Evolutionary conservation across 306 rosid genomes (phyloP), one percentile per base, ranked within the genome.

Genomic region (Mimosa pudica): DNA sequence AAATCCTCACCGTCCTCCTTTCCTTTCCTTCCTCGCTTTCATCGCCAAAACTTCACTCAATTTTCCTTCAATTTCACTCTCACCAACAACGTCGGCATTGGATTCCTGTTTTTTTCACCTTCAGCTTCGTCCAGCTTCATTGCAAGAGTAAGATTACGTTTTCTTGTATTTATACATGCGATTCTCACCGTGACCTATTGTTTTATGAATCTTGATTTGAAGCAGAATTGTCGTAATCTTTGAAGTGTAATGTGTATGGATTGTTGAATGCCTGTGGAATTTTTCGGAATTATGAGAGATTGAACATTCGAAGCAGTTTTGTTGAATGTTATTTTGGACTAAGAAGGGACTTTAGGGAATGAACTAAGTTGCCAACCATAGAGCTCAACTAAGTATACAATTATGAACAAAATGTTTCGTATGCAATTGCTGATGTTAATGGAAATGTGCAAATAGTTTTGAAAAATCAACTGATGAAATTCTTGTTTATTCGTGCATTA

Each of bases 61-160:
- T 38, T 38, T 5, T 35, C 62, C 45, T 38, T 5, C 3, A 38
- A 38, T 73, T 8, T 73, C 42, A 51, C 18, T 16, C 35, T 52
- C 49, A 32, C 41, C 64, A 52, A 72, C 76, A 35, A 54, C 51
- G 65, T 17, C 54, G 32, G 47, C 77, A 35, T 52, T 41, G 62
- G 64, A 24, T 24, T 24, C 30, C 30, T 24, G 35, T 52, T 12
- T 8, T 73, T 73, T 17, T 47, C n/a, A 73, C 33, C 63, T 74
- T 10, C 68, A n/a, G 60, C 80, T 74, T 55, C 61, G 36, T 78
- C 73, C 80, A 74, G 78, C 83, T 79, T 79, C 44, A 16, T 46
- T 46, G 7, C 47, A 32, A 38, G 62, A 55, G 75, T 71, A 48
- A 71, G 75, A 49, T 49, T 49, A 32, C 42, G 0, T 51, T 71